phyloP scores from a whole-genome alignment of 1,139 yeast genomes.

The Pichia sp. region DNA sequence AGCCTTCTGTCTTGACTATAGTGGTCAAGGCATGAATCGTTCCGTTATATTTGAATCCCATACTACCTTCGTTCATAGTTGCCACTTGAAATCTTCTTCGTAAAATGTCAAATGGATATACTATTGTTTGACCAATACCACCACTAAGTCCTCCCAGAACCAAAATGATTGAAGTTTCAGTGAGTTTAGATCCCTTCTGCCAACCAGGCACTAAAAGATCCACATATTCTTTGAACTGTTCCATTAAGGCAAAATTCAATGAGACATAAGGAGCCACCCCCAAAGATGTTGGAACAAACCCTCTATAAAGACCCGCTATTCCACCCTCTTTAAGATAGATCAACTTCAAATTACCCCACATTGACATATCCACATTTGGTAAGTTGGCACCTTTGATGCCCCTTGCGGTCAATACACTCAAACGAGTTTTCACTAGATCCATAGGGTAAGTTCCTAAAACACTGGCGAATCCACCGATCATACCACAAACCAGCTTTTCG shows the following conservation, averaged over 20 bases:
- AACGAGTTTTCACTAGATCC: constrained; percentile 83
- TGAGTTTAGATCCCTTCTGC: constrained; percentile 4
- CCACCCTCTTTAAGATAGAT: constrained; percentile 82
- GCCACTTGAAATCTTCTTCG: constrained; percentile 89
- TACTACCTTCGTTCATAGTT: constrained; percentile 63
- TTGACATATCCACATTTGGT: constrained; percentile 35
- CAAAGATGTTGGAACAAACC: constrained; percentile 77
- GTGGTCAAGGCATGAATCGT: constrained; percentile 63
- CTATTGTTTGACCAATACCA: constrained; percentile 72
- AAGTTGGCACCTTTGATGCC: constrained; percentile 39
- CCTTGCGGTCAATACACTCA: constrained; percentile 78
- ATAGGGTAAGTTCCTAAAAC: constrained; percentile 86
- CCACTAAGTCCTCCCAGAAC: constrained; percentile 83
- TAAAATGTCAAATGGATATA: constrained; percentile 85
- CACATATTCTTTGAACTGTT: constrained; percentile 53
- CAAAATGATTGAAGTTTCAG: constrained; percentile 32
- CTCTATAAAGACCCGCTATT: constrained; percentile 65
- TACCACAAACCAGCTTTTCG: constrained; percentile 70
- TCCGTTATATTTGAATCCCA: constrained; percentile 73
- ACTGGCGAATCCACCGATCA: constrained; percentile 71
- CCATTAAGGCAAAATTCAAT: constrained; percentile 84
- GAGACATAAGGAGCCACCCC: constrained; percentile 98
- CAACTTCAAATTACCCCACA: constrained; percentile 44
- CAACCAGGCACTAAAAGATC: constrained; percentile 20
- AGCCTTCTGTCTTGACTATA: constrained; percentile 52